Percentiles rank a stretch among this genome's conserved stretches.
Evolutionary conservation across 73 alveolate species (phyloP).

Genomic region (Stentor roeselii): DNA sequence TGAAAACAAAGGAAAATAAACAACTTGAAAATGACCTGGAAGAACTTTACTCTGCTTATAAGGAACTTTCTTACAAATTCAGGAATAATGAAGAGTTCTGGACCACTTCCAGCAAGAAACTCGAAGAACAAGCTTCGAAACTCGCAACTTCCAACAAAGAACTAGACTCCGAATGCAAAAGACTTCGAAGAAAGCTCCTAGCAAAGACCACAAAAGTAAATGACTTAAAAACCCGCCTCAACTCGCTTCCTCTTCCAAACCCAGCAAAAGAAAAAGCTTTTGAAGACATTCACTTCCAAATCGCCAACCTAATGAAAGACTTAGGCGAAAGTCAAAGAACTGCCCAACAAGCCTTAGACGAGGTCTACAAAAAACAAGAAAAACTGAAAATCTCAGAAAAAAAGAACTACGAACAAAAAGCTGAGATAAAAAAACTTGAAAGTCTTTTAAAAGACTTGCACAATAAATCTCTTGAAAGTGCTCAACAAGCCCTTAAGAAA

Average conservation of each 20-base stretch:
- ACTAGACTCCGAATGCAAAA: conserved; percentile 10
- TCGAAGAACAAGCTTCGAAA: not conserved
- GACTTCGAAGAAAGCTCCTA: not conserved
- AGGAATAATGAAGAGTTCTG: not conserved
- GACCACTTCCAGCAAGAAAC: not conserved
- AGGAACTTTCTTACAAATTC: conserved; percentile 2
- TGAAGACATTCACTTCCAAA: conserved; percentile 7
- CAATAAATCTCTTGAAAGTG: not conserved
- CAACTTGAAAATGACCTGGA: not conserved
- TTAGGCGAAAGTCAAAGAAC: conserved; percentile 16
- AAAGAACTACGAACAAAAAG: not conserved
- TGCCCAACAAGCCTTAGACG: conserved; percentile 2
- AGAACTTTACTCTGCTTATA: not conserved
- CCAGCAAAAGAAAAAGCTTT: not conserved
- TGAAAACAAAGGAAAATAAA: not conserved
- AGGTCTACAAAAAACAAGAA: conserved; percentile 16
- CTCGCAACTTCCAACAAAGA: not conserved
- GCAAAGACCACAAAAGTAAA: not conserved
- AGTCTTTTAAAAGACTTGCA: not conserved
- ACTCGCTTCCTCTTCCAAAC: not conserved
- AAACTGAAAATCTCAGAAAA: conserved; percentile 3
- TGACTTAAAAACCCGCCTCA: not conserved
- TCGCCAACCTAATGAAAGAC: conserved; percentile 20
- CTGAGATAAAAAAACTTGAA: not conserved
- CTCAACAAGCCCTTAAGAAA: not conserved